Conservation (phyloP, 1,284 basidiomycete species). For the Phenoliferia sp. region DNA sequence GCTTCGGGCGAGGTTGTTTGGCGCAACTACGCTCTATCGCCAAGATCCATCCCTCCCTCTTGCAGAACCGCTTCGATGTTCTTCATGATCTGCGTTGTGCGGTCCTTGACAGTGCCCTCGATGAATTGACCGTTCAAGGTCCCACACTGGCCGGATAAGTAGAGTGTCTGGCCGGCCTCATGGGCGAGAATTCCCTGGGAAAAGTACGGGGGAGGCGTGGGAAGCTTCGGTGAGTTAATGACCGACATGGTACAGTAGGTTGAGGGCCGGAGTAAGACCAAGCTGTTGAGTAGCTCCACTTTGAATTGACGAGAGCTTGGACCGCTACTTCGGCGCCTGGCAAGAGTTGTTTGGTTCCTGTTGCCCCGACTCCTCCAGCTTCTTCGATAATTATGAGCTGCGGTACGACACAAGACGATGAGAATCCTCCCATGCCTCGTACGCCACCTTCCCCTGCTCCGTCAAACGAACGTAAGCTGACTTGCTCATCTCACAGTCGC, state of each 20-base stretch:
- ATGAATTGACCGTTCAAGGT: conserved; percentile 12
- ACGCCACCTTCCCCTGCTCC: background rate
- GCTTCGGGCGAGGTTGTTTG: background rate
- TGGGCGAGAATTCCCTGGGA: background rate
- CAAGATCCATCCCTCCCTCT: conserved; percentile 13
- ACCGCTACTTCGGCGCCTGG: no score
- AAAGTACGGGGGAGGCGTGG: conserved; percentile 24
- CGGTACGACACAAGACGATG: background rate
- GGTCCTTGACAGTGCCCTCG: conserved; percentile 13
- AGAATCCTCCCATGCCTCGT: background rate
- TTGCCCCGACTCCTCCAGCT: background rate
- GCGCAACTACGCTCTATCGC: conserved; percentile 15
- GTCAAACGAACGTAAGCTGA: background rate
- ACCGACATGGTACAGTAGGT: conserved; percentile 33
- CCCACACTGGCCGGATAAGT: background rate
- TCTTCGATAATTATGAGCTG: conserved; percentile 5
- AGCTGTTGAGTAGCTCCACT: no score
- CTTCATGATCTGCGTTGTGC: conserved; percentile 13
- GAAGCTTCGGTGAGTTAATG: conserved; percentile 27
- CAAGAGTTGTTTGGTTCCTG: no score
- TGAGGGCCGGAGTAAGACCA: background rate
- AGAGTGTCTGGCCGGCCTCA: background rate
- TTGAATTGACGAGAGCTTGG: no score
- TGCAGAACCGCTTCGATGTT: conserved; percentile 14
- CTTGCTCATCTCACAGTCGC: background rate